Evolutionary conservation across 768 basidiomycete species (phyloP), one percentile per base, ranked within the genome.

Genomic region (Xerocomellus intermedius): DNA sequence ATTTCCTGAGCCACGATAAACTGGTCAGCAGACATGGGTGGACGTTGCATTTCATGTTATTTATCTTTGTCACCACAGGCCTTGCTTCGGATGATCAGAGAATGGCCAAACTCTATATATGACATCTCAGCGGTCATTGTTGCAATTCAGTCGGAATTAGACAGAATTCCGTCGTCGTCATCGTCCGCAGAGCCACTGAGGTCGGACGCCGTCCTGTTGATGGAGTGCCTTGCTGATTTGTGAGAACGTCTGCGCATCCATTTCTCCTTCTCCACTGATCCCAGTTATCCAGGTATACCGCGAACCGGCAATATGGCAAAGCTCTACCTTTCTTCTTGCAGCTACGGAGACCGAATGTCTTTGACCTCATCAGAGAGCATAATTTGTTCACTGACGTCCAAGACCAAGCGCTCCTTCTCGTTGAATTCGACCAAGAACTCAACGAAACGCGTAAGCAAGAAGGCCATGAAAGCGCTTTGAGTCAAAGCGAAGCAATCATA

Each of bases 171-270:
- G 0, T 81, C 82, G 0, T 76, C 81, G 0, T 82, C 82, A 3
- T 74, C 78, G 0, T 73, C 79, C 0, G 76, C 72, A 10, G 74
- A 75, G 39, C 63, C 73, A 2, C 64, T 76, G 4, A 69, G 69
- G 19, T 77, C 81, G 37, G 80, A 81, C 51, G 77, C 82, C 1
- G 74, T 78, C 2, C 68, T 91, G 8, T 78, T 98, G n/a, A 92
- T 98, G 87, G 93, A 96, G 68, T 95, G 91, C 68, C 74, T 98
- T 22, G 92, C 91, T 0, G 96, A 98, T 64, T 75, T 98, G 89
- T 94, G 63, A 60, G 81, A 71, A 48, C 55, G 13, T 16, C 39
- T 33, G 2, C 22, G 30, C 16, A 32, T 22, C 35, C 1, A 35
- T 30, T 3, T 22, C 16, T 8, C 17, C 36, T 24, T 45, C 5